Conservation (phyloP, 208 protist genomes). For the Giardia duodenalis region DNA sequence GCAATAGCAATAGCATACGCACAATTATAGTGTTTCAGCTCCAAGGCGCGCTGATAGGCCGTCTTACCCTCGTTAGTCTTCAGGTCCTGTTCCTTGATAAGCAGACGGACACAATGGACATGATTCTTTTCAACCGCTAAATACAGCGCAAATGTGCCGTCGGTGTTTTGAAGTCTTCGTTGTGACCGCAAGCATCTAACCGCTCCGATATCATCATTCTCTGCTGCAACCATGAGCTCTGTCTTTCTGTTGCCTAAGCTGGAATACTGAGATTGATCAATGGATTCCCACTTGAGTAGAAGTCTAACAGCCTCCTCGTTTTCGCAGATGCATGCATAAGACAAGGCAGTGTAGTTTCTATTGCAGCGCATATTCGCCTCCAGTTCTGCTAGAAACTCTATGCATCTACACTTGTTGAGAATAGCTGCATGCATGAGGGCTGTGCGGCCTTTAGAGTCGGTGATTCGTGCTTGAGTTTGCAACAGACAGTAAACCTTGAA, state of each 20-base stretch:
- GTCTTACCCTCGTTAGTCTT: neutral
- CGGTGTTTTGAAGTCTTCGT: neutral
- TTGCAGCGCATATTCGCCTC: neutral
- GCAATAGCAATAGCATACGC: neutral
- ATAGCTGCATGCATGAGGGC: slow-evolving; percentile 1
- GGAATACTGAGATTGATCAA: neutral
- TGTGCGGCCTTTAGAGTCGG: neutral
- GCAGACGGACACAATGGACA: neutral
- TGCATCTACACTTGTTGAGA: neutral
- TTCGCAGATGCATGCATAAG: neutral
- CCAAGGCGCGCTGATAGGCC: neutral
- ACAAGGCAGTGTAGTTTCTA: neutral
- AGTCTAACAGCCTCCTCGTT: neutral
- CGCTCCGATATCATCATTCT: neutral
- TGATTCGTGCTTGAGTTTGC: neutral
- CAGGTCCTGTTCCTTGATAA: neutral
- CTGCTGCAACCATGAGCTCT: neutral
- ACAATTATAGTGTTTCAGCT: neutral
- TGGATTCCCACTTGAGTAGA: neutral
- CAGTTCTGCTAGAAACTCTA: neutral
- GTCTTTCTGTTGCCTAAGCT: neutral
- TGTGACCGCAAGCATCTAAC: neutral
- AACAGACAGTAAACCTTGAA: neutral
- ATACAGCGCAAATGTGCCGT: neutral
- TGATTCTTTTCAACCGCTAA: neutral